Evolutionary conservation across 2,329 filamentous ascomycete species (phyloP), one percentile per base, ranked within the genome.

Genomic region (Coleophoma cylindrospora): DNA sequence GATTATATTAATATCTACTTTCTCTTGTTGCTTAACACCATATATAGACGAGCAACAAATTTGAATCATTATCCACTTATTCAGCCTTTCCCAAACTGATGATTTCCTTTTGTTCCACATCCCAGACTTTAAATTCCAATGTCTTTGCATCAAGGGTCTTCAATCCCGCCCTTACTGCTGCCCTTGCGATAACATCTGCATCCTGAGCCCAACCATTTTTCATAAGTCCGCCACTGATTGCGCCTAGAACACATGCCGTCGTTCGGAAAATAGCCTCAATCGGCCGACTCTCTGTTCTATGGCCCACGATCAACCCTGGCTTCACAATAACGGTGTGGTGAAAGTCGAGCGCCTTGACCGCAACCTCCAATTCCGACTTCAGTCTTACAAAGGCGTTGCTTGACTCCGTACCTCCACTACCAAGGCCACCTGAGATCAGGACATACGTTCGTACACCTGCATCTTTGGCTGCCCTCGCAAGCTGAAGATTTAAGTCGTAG

Each of bases 331-430:
- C 79, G 4, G 84, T 85, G 57, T 87, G 82, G 45, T 91, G 87
- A 63, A 96, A 96, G 4, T 73, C 84, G 4, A 92, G 70, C 40
- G 70, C 79, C 65, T 80, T 78, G 55, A 95, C 77, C 22, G 83
- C 75, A 41, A 92, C 86, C 67, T 96, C 91, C 41, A 95, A 82
- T 59, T 91, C 87, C 22, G 80, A 81, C 75, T 95, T 96, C 87
- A 95, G 91, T 67, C 73, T 73, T 2, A 66, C 17, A 53, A 85
- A 86, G 0, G 70, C 66, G 9, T 83, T 65, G 1, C 57, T 74
- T 58, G 70, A 80, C 55, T 68, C 77, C 70, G 59, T 75, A 19
- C 19, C 19, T 70, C 63, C 79, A 9, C 48, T 34, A 21, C 70
- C 72, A 40, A 67, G 68, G 50, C 38, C 57, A 50, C 11, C 71